Evolutionary conservation across 441 rosid species (phyloP).

Genomic region (Hypseocharis bilobata): DNA sequence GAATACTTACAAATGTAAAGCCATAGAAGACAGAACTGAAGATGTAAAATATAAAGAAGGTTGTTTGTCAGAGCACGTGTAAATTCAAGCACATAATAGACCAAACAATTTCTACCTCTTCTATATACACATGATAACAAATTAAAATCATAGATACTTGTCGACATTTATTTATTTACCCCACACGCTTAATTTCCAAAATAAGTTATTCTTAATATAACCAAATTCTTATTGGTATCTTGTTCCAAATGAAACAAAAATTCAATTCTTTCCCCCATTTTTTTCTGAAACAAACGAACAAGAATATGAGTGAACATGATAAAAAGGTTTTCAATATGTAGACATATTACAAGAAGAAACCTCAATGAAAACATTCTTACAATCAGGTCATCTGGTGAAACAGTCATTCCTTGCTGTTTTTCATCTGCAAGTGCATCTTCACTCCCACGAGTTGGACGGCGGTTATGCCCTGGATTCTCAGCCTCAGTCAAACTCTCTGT

Average conservation of each 20-base stretch:
- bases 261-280: too few species aligned
- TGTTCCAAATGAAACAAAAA: too few species aligned
- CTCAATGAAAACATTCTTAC: constrained; percentile 35
- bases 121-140: too few species aligned
- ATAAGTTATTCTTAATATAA: too few species aligned
- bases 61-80: too few species aligned
- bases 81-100: background rate
- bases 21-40: too few species aligned
- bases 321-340: background rate
- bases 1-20: too few species aligned
- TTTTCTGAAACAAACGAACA: constrained; percentile 1
- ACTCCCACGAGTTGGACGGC: constrained; percentile 86
- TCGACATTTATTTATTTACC: too few species aligned
- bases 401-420: constrained; percentile 52
- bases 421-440: constrained; percentile 79
- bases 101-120: background rate
- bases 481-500: constrained; percentile 58
- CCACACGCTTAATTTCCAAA: too few species aligned
- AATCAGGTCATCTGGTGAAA: constrained; percentile 83
- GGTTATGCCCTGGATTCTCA: constrained; percentile 65
- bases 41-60: too few species aligned
- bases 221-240: background rate
- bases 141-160: too few species aligned
- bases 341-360: background rate
- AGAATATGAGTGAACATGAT: background rate